Conservation (phyloP, 2,329 filamentous ascomycete species). For the Claviceps sp. region DNA sequence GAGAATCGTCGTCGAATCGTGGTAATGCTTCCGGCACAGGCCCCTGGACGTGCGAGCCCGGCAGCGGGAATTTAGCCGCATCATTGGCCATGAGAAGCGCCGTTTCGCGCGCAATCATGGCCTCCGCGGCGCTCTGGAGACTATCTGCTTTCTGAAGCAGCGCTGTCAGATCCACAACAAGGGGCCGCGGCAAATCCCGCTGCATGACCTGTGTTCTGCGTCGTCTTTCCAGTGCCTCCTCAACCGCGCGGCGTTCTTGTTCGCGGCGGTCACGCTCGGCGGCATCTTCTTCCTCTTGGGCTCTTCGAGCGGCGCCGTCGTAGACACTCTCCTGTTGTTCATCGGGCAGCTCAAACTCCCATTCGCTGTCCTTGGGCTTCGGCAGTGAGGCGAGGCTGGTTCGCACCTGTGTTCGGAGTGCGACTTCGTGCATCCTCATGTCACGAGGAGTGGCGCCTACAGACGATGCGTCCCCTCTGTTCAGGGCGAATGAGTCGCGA, state of each 20-base stretch:
- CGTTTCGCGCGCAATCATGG: slow-evolving; percentile 62
- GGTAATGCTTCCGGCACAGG: slow-evolving; percentile 45
- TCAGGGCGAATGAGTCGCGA: slow-evolving; percentile 75
- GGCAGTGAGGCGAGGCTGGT: slow-evolving; percentile 70
- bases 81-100: slow-evolving; percentile 73
- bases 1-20: slow-evolving; percentile 53
- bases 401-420: slow-evolving; percentile 54
- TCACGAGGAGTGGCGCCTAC: slow-evolving; percentile 67
- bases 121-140: slow-evolving; percentile 49
- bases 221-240: slow-evolving; percentile 64
- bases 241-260: slow-evolving; percentile 56
- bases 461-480: slow-evolving; percentile 55
- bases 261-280: slow-evolving; percentile 73
- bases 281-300: slow-evolving; percentile 42
- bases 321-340: slow-evolving; percentile 50
- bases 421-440: slow-evolving; percentile 55
- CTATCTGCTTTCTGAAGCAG: slow-evolving; percentile 51
- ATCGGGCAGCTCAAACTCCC: slow-evolving; percentile 85
- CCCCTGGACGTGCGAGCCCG: slow-evolving; percentile 51
- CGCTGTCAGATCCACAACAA: slow-evolving; percentile 53
- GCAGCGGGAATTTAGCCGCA: slow-evolving; percentile 59
- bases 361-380: slow-evolving; percentile 85
- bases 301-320: slow-evolving; percentile 21
- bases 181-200: slow-evolving; percentile 64
- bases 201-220: slow-evolving; percentile 89